Percentiles rank a stretch among this genome's conserved stretches.
Evolutionary conservation across 306 rosid species (phyloP).

Genomic region (Vigna mungo): DNA sequence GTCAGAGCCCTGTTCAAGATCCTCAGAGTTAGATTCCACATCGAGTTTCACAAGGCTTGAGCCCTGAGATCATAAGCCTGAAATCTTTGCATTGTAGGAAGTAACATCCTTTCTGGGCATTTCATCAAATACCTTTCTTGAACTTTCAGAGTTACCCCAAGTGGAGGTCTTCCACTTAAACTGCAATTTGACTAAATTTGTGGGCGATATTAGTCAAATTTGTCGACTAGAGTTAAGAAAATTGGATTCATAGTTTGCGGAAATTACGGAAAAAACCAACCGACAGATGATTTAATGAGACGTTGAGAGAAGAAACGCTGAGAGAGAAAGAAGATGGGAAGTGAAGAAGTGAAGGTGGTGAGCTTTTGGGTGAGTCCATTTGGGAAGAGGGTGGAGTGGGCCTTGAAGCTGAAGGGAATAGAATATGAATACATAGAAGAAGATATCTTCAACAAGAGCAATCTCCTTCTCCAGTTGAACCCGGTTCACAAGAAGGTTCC

Average conservation of each 20-base stretch:
- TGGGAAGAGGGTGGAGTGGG: conserved; percentile 49
- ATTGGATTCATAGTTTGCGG: too few species aligned
- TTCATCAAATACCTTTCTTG: conserved; percentile 62
- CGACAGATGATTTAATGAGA: background rate
- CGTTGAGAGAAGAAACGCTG: background rate
- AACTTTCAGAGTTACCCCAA: conserved; percentile 55
- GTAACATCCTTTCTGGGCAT: conserved; percentile 60
- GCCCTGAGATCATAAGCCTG: conserved; percentile 37
- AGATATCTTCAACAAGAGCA: conserved; percentile 48
- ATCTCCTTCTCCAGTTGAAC: conserved; percentile 45
- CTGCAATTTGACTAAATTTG: too few species aligned
- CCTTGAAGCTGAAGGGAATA: conserved; percentile 38
- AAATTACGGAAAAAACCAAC: too few species aligned
- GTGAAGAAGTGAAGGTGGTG: conserved; percentile 44
- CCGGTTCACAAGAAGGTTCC: conserved; percentile 50
- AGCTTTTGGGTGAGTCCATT: conserved; percentile 47
- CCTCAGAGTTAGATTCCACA: too few species aligned
- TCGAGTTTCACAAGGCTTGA: too few species aligned
- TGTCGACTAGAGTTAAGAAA: too few species aligned
- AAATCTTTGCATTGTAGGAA: conserved; percentile 72
- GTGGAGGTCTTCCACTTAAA: too few species aligned
- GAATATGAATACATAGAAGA: conserved; percentile 48
- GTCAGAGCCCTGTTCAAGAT: too few species aligned
- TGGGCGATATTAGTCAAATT: too few species aligned
- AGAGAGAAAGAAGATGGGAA: conserved; percentile 29